phyloP scores from a whole-genome alignment of 371 early-diverging fungal species.

The Blyttiomyces sp. region DNA sequence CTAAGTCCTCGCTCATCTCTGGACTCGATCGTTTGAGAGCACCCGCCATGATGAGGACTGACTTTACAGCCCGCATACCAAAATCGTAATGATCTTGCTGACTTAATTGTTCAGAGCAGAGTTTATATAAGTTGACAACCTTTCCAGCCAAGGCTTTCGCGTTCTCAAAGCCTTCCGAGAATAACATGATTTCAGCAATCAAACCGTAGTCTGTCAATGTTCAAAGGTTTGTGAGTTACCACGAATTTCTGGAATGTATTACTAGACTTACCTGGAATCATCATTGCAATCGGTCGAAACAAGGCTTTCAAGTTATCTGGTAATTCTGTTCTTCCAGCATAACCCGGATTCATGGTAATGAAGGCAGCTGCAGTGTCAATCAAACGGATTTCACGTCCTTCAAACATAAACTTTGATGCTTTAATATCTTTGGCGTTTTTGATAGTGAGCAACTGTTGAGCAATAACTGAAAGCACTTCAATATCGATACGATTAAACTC shows the following conservation, averaged over 20 bases:
- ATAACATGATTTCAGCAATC: conserved; percentile 54
- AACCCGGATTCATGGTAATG: conserved; percentile 59
- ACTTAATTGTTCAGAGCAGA: conserved; percentile 51
- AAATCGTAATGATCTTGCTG: conserved; percentile 52
- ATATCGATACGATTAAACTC: conserved; percentile 57
- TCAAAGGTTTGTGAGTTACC: neutral
- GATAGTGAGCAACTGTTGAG: conserved; percentile 50
- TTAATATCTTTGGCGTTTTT: conserved; percentile 44
- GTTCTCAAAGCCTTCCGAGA: conserved; percentile 53
- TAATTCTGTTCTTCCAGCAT: conserved; percentile 52
- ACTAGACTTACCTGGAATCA: conserved; percentile 40
- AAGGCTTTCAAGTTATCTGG: conserved; percentile 52
- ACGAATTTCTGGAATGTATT: neutral
- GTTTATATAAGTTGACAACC: conserved; percentile 48
- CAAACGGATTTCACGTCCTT: conserved; percentile 48
- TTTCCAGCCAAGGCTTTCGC: conserved; percentile 47
- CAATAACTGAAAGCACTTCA: conserved; percentile 52
- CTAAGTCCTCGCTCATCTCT: conserved; percentile 40
- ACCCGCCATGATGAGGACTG: conserved; percentile 49
- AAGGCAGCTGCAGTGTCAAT: conserved; percentile 50
- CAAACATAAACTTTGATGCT: conserved; percentile 42
- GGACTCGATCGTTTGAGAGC: conserved; percentile 42
- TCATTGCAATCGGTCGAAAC: conserved; percentile 54
- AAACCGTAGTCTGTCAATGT: conserved; percentile 45
- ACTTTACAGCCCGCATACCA: conserved; percentile 54